A percentile compares a stretch with the other conserved stretches of the same genome.
Evolutionary conservation across 805 yeast genomes (phyloP).

Genomic region (Schwanniomyces polymorphus): DNA sequence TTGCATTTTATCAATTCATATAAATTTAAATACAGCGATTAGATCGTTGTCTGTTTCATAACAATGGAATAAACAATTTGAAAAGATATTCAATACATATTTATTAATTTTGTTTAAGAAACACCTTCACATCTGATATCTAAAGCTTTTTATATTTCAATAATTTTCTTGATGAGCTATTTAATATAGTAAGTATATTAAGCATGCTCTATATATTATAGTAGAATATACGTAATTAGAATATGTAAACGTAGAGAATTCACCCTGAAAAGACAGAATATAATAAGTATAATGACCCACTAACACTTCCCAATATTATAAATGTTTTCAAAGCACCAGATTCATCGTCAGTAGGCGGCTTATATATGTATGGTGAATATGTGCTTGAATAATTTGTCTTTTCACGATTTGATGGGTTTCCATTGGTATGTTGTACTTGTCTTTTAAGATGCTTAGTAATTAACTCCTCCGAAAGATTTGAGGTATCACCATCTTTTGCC

Average conservation of each 20-base stretch:
- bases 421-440: slow-evolving; percentile 24
- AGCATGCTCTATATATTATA: background rate
- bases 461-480: slow-evolving; percentile 37
- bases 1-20: slow-evolving; percentile 11
- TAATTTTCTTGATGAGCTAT: background rate
- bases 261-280: slow-evolving; percentile 16
- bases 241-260: background rate
- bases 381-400: background rate
- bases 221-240: background rate
- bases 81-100: background rate
- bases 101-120: background rate
- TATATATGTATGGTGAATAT: slow-evolving; percentile 31
- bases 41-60: background rate
- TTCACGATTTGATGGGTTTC: slow-evolving; percentile 2
- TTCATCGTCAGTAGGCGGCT: slow-evolving; percentile 23
- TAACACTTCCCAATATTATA: slow-evolving; percentile 31
- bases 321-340: slow-evolving; percentile 19
- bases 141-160: background rate
- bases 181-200: background rate
- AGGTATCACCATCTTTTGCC: slow-evolving; percentile 28
- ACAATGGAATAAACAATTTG: background rate
- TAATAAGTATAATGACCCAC: slow-evolving; percentile 25
- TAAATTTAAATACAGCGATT: slow-evolving; percentile 3
- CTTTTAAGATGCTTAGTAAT: slow-evolving; percentile 43
- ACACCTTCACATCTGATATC: background rate